Evolutionary conservation across 352 stramenopile species (phyloP).

Genomic region (Pythium diclinum): DNA sequence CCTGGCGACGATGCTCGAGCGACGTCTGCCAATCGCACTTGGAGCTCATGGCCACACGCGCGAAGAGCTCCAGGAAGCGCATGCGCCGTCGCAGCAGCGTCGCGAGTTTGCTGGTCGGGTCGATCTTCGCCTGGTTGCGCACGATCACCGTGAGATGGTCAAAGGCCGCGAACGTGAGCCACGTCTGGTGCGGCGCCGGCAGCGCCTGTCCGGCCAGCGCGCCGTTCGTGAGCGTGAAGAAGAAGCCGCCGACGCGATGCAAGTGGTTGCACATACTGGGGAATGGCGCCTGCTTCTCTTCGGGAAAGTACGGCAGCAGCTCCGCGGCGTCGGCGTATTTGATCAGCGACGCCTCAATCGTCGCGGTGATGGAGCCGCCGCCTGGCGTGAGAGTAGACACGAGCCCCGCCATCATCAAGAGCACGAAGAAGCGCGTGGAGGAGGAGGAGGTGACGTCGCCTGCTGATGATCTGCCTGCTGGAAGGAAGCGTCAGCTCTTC

Average conservation of each 20-base stretch:
- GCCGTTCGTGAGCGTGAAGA: slow-evolving; percentile 8
- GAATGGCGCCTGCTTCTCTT: neutral
- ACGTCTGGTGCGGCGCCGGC: slow-evolving; percentile 5
- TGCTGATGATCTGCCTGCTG: neutral
- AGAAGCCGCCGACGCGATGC: slow-evolving; percentile 16
- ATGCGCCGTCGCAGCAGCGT: slow-evolving; percentile 11
- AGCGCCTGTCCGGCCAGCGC: slow-evolving; percentile 9
- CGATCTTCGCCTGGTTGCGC: slow-evolving; percentile 10
- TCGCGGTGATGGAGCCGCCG: neutral
- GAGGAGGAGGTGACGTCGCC: neutral
- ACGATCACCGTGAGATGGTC: slow-evolving; percentile 17
- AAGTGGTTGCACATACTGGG: slow-evolving; percentile 5
- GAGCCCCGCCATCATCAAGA: neutral
- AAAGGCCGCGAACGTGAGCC: slow-evolving; percentile 23
- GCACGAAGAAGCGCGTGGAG: no score
- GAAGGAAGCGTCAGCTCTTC: neutral
- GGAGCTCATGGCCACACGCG: slow-evolving; percentile 11
- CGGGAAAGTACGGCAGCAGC: slow-evolving; percentile 19
- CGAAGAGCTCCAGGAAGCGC: slow-evolving; percentile 14
- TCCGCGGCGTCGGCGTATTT: slow-evolving; percentile 17
- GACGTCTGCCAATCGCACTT: slow-evolving; percentile 16
- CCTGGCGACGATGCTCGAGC: neutral
- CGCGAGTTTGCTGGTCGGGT: neutral
- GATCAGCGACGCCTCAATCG: neutral
- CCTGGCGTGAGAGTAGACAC: neutral